Evolutionary conservation across 208 protist genomes (phyloP).

Genomic region (Wallacemonas rigidus): DNA sequence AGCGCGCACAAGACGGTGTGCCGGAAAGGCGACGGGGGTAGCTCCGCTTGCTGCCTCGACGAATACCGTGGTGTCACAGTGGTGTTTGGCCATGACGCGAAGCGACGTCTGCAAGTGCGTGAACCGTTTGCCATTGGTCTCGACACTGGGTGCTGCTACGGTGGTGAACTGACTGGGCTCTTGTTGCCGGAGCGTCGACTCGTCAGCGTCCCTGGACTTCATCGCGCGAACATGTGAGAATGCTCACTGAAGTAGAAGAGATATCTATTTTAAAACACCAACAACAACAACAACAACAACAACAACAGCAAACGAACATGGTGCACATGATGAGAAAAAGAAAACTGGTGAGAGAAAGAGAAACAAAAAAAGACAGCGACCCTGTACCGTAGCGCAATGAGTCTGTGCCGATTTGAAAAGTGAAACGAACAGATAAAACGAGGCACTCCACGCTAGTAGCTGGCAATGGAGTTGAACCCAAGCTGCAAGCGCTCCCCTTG

Average conservation of each 20-base stretch:
- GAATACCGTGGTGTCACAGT: constrained; percentile 33
- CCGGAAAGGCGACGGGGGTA: too few relatives aligned
- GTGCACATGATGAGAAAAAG: too few relatives aligned
- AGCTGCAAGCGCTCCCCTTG: not conserved
- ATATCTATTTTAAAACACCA: not conserved
- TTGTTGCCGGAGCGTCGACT: constrained; percentile 45
- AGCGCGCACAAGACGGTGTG: not conserved
- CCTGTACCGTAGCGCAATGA: too few relatives aligned
- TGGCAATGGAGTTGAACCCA: too few relatives aligned
- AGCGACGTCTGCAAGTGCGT: constrained; percentile 53
- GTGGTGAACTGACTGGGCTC: constrained; percentile 54
- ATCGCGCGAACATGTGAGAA: constrained; percentile 26
- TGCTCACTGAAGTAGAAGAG: not conserved
- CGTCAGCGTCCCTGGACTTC: constrained; percentile 54
- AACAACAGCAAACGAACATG: not conserved
- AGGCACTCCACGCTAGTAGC: too few relatives aligned
- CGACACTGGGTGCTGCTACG: constrained; percentile 75
- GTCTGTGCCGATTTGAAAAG: too few relatives aligned
- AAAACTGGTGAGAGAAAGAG: too few relatives aligned
- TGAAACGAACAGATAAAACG: too few relatives aligned
- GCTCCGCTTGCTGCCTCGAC: not conserved
- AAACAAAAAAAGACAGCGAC: too few relatives aligned
- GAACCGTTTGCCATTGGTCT: constrained; percentile 69
- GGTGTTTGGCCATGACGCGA: constrained; percentile 82
- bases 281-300: not conserved